Base-by-base conservation (phyloP, 306 rosid species). In the Gastrolobium villosum region DNA sequence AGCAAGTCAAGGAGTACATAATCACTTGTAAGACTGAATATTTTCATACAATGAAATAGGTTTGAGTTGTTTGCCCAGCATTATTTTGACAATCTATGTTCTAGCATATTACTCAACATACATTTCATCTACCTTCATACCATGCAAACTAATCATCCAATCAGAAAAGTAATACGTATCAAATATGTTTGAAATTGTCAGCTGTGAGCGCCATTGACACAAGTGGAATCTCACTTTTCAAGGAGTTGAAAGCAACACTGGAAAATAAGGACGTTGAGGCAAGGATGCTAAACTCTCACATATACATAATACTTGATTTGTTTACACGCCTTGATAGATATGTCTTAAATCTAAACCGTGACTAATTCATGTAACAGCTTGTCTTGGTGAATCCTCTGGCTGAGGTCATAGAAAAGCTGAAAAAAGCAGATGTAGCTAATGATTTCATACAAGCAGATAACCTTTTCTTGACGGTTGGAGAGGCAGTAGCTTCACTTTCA, bases 161-260 rank as follows among this genome's bases (percentile, higher is more conserved):
- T 55, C 3, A 77, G 43, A 66, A 77, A 64, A 76, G 4, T 52
- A 65, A 65, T n/a, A 34, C 11, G 41, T 26, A 61, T 69, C 61
- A 35, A 44, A 5, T 57, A 34, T 78, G 14, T 80, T 53, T 60
- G 35, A 5, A 80, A 54, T 64, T 86, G 43, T 68, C 88, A 95
- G 99, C 96, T 56, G 99, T 95, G 70, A 93, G 94, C 67, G 83
- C 87, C 79, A 85, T 95, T 52, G 99, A 95, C 82, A 93, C 99
- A 64, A 95, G 98, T 28, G 99, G 98, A 45, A 88, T 95, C 55
- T 66, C 89, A 41, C 88, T 95, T 56, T 86, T 93, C 82, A 86
- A 66, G 75, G 98, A 88, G 61, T 80, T 95, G 61, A 93, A 84
- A 79, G 70, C 88, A 83, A 60, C 90, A 59, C 13, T 93, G 79